phyloP scores from a whole-genome alignment of 2,329 filamentous ascomycete species.

The Botrytis hyacinthi region DNA sequence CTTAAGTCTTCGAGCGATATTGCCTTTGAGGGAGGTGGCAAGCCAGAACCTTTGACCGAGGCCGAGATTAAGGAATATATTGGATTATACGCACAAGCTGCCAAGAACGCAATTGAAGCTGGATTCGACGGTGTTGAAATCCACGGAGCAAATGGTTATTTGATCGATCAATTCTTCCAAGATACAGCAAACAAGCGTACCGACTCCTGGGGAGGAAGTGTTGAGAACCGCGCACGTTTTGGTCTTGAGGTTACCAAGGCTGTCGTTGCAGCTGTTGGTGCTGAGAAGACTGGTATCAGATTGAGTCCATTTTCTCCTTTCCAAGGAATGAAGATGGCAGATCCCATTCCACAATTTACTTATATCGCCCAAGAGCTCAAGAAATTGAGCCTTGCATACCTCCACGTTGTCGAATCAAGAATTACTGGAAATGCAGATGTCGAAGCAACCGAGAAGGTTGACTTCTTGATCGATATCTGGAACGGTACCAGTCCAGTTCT shows the following conservation, averaged over 20 bases:
- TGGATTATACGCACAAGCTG: conserved; percentile 39
- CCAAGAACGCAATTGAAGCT: conserved; percentile 50
- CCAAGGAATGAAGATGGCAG: conserved; percentile 61
- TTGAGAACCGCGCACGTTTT: conserved; percentile 52
- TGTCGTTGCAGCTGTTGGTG: conserved; percentile 50
- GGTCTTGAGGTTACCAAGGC: conserved; percentile 53
- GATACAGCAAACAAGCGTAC: conserved; percentile 52
- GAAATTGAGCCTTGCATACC: conserved; percentile 54
- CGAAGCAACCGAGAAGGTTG: conserved; percentile 42
- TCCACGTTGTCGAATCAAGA: conserved; percentile 59
- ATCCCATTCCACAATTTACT: conserved; percentile 62
- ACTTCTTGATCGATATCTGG: conserved; percentile 49
- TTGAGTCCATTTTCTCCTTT: conserved; percentile 60
- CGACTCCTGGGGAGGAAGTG: conserved; percentile 51
- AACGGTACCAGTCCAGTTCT: conserved; percentile 46
- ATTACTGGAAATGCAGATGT: conserved; percentile 39
- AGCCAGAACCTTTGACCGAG: conserved; percentile 41
- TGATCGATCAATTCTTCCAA: conserved; percentile 39
- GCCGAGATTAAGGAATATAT: conserved; percentile 39
- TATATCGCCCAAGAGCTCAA: conserved; percentile 54
- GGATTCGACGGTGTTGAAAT: conserved; percentile 54
- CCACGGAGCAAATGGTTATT: conserved; percentile 39
- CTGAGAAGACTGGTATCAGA: conserved; percentile 54
- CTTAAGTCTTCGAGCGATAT: conserved; percentile 31
- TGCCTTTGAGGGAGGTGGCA: conserved; percentile 28